These are phyloP conservation scores for Eimeria acervulina DNA, from an alignment of 169 alveolate species.

Conservation along the genomic window DNA sequence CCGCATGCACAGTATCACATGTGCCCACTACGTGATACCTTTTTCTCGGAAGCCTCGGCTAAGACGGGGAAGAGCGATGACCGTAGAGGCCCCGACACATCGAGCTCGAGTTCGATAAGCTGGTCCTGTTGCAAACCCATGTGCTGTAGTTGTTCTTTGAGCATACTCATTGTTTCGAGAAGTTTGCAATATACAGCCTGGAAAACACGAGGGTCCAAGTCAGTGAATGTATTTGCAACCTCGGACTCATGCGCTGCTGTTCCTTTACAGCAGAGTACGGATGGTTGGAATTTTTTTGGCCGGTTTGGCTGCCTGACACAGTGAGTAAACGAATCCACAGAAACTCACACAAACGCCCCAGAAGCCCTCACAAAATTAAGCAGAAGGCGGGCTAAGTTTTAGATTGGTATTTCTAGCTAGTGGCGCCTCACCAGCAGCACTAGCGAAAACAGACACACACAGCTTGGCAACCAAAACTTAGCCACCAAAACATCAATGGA, in stretches of 20 bases:
- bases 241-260: not conserved
- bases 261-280: conserved; percentile 59
- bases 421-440: not conserved
- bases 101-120: conserved; percentile 48
- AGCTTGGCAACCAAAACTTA: not conserved
- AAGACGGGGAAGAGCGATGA: conserved; percentile 22
- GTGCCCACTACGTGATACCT: not conserved
- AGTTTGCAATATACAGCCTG: conserved; percentile 75
- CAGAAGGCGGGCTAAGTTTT: not conserved
- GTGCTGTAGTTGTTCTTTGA: conserved; percentile 10
- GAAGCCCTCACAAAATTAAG: not conserved
- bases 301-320: conserved; percentile 25
- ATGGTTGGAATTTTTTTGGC: conserved; percentile 23
- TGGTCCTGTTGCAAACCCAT: conserved; percentile 34
- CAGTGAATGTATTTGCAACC: not conserved
- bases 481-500: not conserved
- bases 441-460: not conserved
- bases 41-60: conserved; percentile 62
- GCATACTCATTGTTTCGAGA: conserved; percentile 47
- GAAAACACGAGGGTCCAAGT: conserved; percentile 80
- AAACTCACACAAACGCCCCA: not conserved
- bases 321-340: not conserved
- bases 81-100: conserved; percentile 42
- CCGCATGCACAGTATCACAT: not conserved
- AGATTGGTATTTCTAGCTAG: not conserved